A percentile compares a stretch with the other conserved stretches of the same genome.
phyloP scores from a whole-genome alignment of 2,329 filamentous ascomycete species.

The Drechslerella dactyloides region DNA sequence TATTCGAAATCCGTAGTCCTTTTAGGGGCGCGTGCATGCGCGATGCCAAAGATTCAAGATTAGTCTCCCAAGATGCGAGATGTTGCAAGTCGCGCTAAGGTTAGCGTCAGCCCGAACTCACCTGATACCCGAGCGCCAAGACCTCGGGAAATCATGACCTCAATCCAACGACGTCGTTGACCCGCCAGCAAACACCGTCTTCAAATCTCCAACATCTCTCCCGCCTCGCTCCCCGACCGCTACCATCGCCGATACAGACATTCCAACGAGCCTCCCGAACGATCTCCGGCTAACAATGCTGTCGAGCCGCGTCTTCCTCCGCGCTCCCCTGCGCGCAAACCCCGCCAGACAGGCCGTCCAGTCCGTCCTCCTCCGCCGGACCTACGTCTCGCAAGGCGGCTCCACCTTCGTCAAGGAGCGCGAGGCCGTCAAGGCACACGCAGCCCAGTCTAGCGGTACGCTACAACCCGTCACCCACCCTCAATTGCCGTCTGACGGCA shows the following conservation, averaged over 20 bases:
- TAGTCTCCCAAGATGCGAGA: too few relatives aligned
- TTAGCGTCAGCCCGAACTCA: constrained; percentile 21
- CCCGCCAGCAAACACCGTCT: background rate
- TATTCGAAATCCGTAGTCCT: too few relatives aligned
- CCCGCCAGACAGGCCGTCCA: constrained; percentile 66
- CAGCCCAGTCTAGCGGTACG: constrained; percentile 80
- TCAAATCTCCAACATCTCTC: constrained; percentile 12
- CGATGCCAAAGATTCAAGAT: too few relatives aligned
- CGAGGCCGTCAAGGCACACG: constrained; percentile 87
- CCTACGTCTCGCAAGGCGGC: constrained; percentile 57
- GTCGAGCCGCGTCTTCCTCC: constrained; percentile 68
- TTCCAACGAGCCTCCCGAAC: constrained; percentile 13
- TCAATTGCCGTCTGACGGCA: constrained; percentile 37
- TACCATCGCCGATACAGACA: background rate
- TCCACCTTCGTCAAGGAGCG: constrained; percentile 85
- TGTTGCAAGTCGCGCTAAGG: background rate
- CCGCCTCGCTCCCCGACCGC: background rate
- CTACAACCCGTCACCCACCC: constrained; percentile 52
- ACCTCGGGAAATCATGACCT: background rate
- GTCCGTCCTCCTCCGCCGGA: constrained; percentile 54
- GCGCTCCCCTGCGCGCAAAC: constrained; percentile 69
- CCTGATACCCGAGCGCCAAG: constrained; percentile 3
- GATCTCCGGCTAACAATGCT: constrained; percentile 65
- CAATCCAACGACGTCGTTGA: too few relatives aligned
- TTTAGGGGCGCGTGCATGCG: too few relatives aligned